Percentiles rank a stretch among this genome's conserved stretches.
Evolutionary conservation across 257 asterid genomes (phyloP).

Genomic region (Ballota nigra): DNA sequence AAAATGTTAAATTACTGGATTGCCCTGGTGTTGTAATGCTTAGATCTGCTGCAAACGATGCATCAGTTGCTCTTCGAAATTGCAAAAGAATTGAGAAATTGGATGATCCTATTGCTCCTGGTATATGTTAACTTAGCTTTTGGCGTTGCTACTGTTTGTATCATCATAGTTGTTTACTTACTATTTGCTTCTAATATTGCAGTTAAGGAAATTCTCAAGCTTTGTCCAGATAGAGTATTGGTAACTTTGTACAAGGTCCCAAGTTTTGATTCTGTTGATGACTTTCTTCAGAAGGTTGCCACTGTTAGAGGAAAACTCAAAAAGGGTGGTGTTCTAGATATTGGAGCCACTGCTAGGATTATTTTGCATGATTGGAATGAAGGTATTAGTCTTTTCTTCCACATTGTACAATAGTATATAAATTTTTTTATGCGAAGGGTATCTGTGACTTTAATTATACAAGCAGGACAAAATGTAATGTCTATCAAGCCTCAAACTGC

Average conservation of each 20-base stretch:
- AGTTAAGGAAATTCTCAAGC: slow-evolving; percentile 91
- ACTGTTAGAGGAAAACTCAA: slow-evolving; percentile 80
- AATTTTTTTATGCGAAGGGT: neutral
- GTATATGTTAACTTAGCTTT: slow-evolving; percentile 38
- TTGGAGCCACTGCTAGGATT: slow-evolving; percentile 84
- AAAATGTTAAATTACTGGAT: slow-evolving; percentile 76
- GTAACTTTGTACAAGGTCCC: slow-evolving; percentile 74
- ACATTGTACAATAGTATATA: slow-evolving; percentile 3
- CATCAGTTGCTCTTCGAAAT: slow-evolving; percentile 84
- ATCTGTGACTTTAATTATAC: neutral
- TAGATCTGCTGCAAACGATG: slow-evolving; percentile 66
- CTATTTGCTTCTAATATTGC: slow-evolving; percentile 29
- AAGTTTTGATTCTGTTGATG: slow-evolving; percentile 72
- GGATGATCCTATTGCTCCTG: slow-evolving; percentile 85
- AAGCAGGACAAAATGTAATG: neutral
- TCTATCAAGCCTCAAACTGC: neutral
- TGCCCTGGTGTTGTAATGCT: slow-evolving; percentile 98
- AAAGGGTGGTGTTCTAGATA: slow-evolving; percentile 86
- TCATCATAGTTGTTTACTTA: neutral
- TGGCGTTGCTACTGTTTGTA: neutral
- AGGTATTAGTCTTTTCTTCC: slow-evolving; percentile 43
- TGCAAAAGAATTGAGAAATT: slow-evolving; percentile 94
- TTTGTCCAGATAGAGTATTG: slow-evolving; percentile 64
- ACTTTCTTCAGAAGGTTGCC: slow-evolving; percentile 87
- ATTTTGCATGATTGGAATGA: slow-evolving; percentile 95